A percentile compares a stretch with the other conserved stretches of the same genome.
phyloP scores from a whole-genome alignment of 2,329 filamentous ascomycete species.

The Exserohilum rostratum region DNA sequence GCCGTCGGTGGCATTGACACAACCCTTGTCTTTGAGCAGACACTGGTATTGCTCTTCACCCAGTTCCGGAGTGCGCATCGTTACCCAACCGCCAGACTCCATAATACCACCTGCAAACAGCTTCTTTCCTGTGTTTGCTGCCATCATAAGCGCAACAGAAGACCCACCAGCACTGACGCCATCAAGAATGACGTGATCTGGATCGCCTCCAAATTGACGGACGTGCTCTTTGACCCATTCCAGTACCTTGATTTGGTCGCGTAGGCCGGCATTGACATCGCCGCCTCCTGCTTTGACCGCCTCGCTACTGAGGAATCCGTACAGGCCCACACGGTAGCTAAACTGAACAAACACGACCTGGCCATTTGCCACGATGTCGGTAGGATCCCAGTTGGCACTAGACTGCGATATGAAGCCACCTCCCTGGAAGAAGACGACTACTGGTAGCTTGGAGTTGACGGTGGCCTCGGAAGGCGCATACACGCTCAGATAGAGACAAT shows the following conservation, averaged over 20 bases:
- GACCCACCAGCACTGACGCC: conserved; percentile 71
- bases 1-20: conserved; percentile 46
- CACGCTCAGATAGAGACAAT: conserved; percentile 73
- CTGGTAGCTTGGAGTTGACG: conserved; percentile 62
- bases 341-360: conserved; percentile 73
- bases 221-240: conserved; percentile 74
- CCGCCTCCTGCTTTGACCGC: conserved; percentile 56
- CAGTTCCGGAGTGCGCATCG: conserved; percentile 55
- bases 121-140: conserved; percentile 49
- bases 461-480: conserved; percentile 64
- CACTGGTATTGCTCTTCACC: conserved; percentile 61
- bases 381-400: conserved; percentile 63
- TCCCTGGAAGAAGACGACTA: conserved; percentile 64
- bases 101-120: conserved; percentile 61
- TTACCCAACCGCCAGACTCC: conserved; percentile 61
- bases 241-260: conserved; percentile 72
- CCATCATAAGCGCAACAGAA: conserved; percentile 29
- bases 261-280: conserved; percentile 71
- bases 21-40: conserved; percentile 57
- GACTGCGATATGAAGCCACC: conserved; percentile 56
- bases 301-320: conserved; percentile 70
- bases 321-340: conserved; percentile 78
- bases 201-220: conserved; percentile 70
- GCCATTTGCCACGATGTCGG: conserved; percentile 64
- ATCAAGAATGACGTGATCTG: conserved; percentile 69